phyloP scores from a whole-genome alignment of 495 filamentous ascomycete genomes.

The Tuber aestivum region DNA sequence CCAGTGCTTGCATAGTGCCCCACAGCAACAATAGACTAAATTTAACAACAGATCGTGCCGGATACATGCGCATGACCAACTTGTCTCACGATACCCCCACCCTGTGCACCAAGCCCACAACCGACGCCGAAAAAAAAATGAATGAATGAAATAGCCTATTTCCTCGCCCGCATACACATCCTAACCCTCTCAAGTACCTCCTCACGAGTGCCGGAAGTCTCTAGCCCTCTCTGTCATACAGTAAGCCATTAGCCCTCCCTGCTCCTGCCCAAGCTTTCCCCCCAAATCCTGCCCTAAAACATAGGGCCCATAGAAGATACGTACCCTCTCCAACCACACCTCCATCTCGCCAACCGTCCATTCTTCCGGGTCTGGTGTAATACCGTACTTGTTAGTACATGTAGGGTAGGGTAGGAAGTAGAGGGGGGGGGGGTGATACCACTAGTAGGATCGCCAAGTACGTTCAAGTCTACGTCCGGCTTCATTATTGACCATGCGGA shows the following conservation, averaged over 20 bases:
- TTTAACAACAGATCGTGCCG: not conserved
- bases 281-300: not conserved
- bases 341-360: conserved; percentile 69
- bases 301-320: conserved; percentile 39
- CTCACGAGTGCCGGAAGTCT: conserved; percentile 65
- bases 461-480: conserved; percentile 65
- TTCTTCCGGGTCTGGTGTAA: conserved; percentile 57
- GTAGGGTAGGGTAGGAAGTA: not conserved
- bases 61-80: not conserved
- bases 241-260: conserved; percentile 22
- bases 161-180: conserved; percentile 55
- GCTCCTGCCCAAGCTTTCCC: not conserved
- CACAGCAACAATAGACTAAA: not conserved
- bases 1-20: not conserved
- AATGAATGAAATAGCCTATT: too few species aligned
- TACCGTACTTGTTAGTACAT: conserved; percentile 21
- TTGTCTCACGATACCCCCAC: not conserved
- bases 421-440: conserved; percentile 40
- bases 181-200: conserved; percentile 73
- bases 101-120: not conserved
- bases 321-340: conserved; percentile 70
- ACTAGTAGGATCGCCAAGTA: conserved; percentile 66
- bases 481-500: conserved; percentile 81
- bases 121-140: not conserved
- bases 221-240: conserved; percentile 59